Evolutionary conservation across 257 asterid genomes (phyloP).

Genomic region (Solanum tarapatanum): DNA sequence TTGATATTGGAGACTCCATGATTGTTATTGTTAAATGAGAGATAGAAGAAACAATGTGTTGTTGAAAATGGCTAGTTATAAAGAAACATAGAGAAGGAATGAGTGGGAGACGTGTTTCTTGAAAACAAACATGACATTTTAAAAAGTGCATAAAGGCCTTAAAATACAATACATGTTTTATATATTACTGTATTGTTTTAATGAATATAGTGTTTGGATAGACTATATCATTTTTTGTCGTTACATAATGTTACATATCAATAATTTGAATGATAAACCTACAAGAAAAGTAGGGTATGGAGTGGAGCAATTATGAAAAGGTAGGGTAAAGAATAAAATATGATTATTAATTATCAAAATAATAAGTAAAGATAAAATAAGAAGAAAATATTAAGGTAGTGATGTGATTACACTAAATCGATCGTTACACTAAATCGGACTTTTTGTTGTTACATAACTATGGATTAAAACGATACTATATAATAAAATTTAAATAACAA

Average conservation of each 20-base stretch:
- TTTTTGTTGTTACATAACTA: too few species aligned
- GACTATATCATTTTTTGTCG: rapidly evolving
- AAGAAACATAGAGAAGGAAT: background rate
- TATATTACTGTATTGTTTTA: too few species aligned
- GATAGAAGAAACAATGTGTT: background rate
- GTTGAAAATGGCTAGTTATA: background rate
- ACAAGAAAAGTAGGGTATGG: too few species aligned
- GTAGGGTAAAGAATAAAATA: background rate
- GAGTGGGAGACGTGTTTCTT: background rate
- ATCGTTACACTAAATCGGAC: too few species aligned
- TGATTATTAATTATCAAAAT: too few species aligned
- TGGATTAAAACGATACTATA: too few species aligned
- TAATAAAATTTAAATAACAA: too few species aligned
- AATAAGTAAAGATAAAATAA: background rate
- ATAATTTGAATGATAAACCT: too few species aligned
- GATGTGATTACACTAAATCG: too few species aligned
- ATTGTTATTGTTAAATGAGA: background rate
- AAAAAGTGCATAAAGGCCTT: background rate
- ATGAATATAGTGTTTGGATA: background rate
- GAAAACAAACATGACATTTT: background rate
- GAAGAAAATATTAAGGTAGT: too few species aligned
- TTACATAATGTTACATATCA: too few species aligned
- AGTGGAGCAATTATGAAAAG: too few species aligned
- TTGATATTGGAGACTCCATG: background rate
- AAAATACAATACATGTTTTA: background rate